A percentile compares a stretch with the other conserved stretches of the same genome.
Evolutionary conservation across 2,329 filamentous ascomycete genomes (phyloP).

Genomic region (Talaromyces sp.): DNA sequence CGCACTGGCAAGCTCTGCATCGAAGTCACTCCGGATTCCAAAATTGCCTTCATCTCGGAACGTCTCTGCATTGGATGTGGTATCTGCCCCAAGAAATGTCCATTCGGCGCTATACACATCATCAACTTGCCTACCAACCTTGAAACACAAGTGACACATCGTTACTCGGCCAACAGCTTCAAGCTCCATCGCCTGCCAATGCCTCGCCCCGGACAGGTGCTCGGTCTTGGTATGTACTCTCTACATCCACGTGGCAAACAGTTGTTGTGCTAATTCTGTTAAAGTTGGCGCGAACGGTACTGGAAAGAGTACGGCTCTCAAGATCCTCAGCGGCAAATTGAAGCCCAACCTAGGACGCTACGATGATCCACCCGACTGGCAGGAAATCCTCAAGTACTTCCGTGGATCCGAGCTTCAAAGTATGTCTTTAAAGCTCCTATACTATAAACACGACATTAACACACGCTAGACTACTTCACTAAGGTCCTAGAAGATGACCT

Average conservation of each 20-base stretch:
- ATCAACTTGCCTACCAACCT: constrained; percentile 99
- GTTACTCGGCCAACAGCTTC: constrained; percentile 99
- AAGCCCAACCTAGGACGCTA: constrained; percentile 95
- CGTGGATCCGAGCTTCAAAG: constrained; percentile 95
- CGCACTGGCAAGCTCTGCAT: constrained; percentile 97
- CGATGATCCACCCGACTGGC: constrained; percentile 97
- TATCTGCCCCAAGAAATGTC: constrained; percentile 99
- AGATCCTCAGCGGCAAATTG: constrained; percentile 96
- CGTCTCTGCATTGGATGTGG: constrained; percentile 94
- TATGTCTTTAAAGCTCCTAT: constrained; percentile 42
- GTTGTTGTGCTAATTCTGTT: neutral
- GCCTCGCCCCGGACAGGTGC: constrained; percentile 88
- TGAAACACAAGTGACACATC: constrained; percentile 95
- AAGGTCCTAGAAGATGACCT: constrained; percentile 95
- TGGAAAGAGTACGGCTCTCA: constrained; percentile 98
- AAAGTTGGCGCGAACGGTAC: constrained; percentile 97
- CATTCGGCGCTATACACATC: constrained; percentile 97
- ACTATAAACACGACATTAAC: constrained; percentile 12
- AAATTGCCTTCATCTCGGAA: constrained; percentile 97
- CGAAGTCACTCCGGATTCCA: constrained; percentile 81
- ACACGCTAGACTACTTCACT: constrained; percentile 80
- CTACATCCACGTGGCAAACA: neutral
- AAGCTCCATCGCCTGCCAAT: constrained; percentile 96
- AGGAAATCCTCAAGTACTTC: constrained; percentile 98
- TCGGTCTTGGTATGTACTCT: constrained; percentile 57